phyloP scores from a whole-genome alignment of 2,329 filamentous ascomycete genomes.

The Intubia oerlemansii region DNA sequence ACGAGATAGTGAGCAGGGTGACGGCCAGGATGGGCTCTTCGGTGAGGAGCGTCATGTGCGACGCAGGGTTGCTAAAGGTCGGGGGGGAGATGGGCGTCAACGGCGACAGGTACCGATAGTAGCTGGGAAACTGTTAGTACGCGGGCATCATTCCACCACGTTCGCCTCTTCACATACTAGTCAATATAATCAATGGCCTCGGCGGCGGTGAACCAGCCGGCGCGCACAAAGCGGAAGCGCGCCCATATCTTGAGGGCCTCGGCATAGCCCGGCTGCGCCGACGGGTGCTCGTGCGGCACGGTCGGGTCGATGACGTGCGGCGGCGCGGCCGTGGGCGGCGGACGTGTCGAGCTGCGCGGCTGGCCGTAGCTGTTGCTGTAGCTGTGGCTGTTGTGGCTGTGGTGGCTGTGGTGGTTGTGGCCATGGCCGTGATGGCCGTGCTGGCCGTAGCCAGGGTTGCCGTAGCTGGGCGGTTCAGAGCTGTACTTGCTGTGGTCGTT shows the following conservation, averaged over 20 bases:
- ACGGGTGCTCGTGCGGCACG: constrained; percentile 9
- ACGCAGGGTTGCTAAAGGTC: constrained; percentile 65
- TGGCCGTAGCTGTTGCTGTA: no score
- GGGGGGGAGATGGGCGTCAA: constrained; percentile 86
- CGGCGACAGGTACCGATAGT: constrained; percentile 78
- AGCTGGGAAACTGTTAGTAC: constrained; percentile 30
- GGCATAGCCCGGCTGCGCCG: constrained; percentile 32
- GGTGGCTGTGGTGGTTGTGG: no score
- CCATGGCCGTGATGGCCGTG: no score
- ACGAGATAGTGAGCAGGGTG: constrained; percentile 77
- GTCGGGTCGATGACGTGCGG: constrained; percentile 14
- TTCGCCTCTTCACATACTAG: constrained; percentile 62
- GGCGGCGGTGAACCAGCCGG: constrained; percentile 85
- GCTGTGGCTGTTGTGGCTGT: no score
- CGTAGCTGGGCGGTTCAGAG: no score
- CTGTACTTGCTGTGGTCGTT: no score
- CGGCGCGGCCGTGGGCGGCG: no score
- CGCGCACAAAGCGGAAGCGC: constrained; percentile 81
- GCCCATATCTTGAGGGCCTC: constrained; percentile 76
- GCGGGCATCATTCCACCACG: not conserved
- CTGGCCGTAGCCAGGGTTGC: no score
- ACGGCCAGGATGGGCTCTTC: constrained; percentile 88
- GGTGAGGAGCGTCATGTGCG: constrained; percentile 58
- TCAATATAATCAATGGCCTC: constrained; percentile 89
- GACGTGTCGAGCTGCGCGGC: constrained; percentile 12